Evolutionary conservation across 1,139 yeast genomes (phyloP), one percentile per base, ranked within the genome.

Genomic region (Pichia sp.): DNA sequence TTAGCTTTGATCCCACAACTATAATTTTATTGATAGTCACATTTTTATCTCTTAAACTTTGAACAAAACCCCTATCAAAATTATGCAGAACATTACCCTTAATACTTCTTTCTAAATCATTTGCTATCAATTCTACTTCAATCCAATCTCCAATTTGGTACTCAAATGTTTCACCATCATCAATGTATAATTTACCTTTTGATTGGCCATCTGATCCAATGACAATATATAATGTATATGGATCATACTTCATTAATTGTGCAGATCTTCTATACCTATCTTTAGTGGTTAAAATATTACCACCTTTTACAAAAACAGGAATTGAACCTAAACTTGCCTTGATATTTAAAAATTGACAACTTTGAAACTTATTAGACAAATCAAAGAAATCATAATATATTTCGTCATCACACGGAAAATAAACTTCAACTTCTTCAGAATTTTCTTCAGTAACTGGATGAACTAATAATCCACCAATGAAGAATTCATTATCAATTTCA

Each of bases 181-280:
- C 98, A 42, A 84, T 67, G 62, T 90, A 92, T 30, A 92, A 63
- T 11, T 62, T 59, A 16, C 77, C 79, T 2, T 85, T 83, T 0
- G 63, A 59, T 1, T 61, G 53, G 1, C 80, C 80, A 1, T 68
- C 59, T 1, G 44, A 30, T 56, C 74, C 73, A 20, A 84, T 71
- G 0, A 87, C 88, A 40, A 92, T 68, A 3, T 83, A 72, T 43
- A 92, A 59, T 0, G 96, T 85, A 62, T 82, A 87, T 3, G 98
- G 97, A 63, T 92, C 99, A 53, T 74, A 68, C 39, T 64, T 68
- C 95, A 87, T 89, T 53, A 87, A 69, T 58, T 74, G 79, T 8
- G 92, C 68, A 0, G 96, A 85, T 55, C 98, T 75, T 63, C 99
- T 80, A 54, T 79, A 77, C 55, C 96, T 75, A 46, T 81, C 85